Evolutionary conservation across 768 basidiomycete genomes (phyloP).

Genomic region (Mycena rosella): DNA sequence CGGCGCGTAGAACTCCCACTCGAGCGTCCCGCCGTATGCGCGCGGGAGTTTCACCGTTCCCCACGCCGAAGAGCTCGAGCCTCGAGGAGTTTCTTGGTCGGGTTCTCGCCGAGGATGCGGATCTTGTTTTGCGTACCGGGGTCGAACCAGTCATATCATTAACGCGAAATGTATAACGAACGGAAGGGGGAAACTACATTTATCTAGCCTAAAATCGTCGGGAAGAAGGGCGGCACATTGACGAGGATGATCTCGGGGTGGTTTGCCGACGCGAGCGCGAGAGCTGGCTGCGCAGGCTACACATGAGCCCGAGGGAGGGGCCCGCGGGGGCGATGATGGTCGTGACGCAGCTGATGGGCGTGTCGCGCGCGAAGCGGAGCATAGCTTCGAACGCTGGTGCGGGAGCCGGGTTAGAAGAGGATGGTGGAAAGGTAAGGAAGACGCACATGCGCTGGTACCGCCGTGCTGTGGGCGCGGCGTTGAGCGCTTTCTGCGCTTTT

Average conservation of each 20-base stretch:
- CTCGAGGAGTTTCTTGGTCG: slow-evolving; percentile 63
- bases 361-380: slow-evolving; percentile 67
- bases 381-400: slow-evolving; percentile 78
- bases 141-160: slow-evolving; percentile 85
- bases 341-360: slow-evolving; percentile 70
- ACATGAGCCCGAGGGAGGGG: slow-evolving; percentile 73
- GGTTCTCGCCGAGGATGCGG: slow-evolving; percentile 75
- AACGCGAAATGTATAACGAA: no score
- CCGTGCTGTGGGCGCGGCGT: slow-evolving; percentile 63
- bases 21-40: slow-evolving; percentile 81
- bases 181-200: slow-evolving; percentile 73
- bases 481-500: slow-evolving; percentile 75
- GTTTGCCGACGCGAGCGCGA: slow-evolving; percentile 79
- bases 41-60: slow-evolving; percentile 74
- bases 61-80: slow-evolving; percentile 58
- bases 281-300: slow-evolving; percentile 79
- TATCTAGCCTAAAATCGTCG: slow-evolving; percentile 87
- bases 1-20: slow-evolving; percentile 77
- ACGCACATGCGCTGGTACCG: slow-evolving; percentile 81
- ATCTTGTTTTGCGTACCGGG: slow-evolving; percentile 84
- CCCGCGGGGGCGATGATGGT: slow-evolving; percentile 81
- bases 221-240: slow-evolving; percentile 87
- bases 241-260: slow-evolving; percentile 86
- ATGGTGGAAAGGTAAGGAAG: not conserved
- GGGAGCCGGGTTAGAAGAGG: not conserved